Conservation (phyloP, 2,329 filamentous ascomycete genomes). For the Blastomyces percursus region DNA sequence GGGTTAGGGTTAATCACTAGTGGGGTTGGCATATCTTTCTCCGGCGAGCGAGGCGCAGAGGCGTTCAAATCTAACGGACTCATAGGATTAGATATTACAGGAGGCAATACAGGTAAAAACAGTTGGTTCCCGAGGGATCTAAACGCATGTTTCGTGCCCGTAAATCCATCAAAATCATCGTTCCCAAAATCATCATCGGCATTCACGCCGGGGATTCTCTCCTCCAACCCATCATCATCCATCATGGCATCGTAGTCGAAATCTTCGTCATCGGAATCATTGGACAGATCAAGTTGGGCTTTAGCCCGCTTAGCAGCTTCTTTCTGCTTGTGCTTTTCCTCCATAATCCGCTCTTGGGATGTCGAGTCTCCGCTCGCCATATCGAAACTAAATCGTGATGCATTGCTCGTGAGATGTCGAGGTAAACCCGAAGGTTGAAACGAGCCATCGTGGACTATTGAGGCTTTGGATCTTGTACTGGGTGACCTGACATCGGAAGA, state of each 20-base stretch:
- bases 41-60: constrained; percentile 2
- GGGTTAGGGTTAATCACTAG: constrained; percentile 1
- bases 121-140: constrained; percentile 19
- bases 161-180: constrained; percentile 25
- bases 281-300: constrained; percentile 20
- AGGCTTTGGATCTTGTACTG: constrained; percentile 7
- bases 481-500: constrained; percentile 7
- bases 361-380: constrained; percentile 48
- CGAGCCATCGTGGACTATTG: constrained; percentile 8
- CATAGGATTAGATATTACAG: constrained; percentile 26
- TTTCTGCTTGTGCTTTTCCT: constrained; percentile 51
- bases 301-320: constrained; percentile 34
- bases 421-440: constrained; percentile 29
- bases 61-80: constrained; percentile 18
- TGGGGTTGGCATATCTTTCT: neutral
- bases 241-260: constrained; percentile 36
- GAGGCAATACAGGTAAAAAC: constrained; percentile 27
- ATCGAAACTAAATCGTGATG: constrained; percentile 56
- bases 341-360: constrained; percentile 50
- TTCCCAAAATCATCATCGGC: constrained; percentile 35
- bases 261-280: constrained; percentile 35
- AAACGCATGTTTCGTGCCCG: constrained; percentile 18
- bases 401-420: constrained; percentile 44
- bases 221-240: constrained; percentile 35
- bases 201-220: constrained; percentile 40